These are phyloP conservation scores for Tephrocybe sp. DNA, from an alignment of 768 basidiomycete genomes.

Conservation along the genomic window DNA sequence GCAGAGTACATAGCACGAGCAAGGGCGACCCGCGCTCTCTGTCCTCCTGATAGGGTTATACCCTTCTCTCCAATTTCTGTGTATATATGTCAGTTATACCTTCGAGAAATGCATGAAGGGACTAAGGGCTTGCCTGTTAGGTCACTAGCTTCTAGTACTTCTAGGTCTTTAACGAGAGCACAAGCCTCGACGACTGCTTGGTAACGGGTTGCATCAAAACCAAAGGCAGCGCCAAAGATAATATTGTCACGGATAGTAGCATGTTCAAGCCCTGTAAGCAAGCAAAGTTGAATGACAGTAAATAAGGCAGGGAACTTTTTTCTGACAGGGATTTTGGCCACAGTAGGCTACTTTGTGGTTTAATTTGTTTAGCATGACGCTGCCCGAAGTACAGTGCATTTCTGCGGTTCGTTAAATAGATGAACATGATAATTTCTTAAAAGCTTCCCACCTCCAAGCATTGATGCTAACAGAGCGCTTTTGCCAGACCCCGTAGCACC, in stretches of 20 bases:
- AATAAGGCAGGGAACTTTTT: background rate
- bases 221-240: constrained; percentile 60
- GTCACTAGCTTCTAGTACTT: constrained; percentile 73
- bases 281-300: constrained; percentile 14
- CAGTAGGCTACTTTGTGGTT: constrained; percentile 66
- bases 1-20: constrained; percentile 80
- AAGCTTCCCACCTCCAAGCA: constrained; percentile 56
- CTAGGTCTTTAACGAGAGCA: constrained; percentile 67
- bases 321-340: constrained; percentile 60
- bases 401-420: constrained; percentile 31
- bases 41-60: constrained; percentile 71
- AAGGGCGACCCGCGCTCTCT: constrained; percentile 70
- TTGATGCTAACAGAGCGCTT: constrained; percentile 56
- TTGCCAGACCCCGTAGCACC: constrained; percentile 74
- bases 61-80: constrained; percentile 81
- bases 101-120: background rate
- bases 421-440: background rate
- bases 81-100: background rate
- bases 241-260: constrained; percentile 83
- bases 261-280: constrained; percentile 65
- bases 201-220: constrained; percentile 64
- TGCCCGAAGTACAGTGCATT: constrained; percentile 54
- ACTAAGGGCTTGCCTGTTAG: constrained; percentile 51
- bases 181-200: constrained; percentile 69
- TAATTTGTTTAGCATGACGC: constrained; percentile 52